Base-by-base conservation (phyloP, 768 basidiomycete species). In the Lentinus tigrinus region DNA sequence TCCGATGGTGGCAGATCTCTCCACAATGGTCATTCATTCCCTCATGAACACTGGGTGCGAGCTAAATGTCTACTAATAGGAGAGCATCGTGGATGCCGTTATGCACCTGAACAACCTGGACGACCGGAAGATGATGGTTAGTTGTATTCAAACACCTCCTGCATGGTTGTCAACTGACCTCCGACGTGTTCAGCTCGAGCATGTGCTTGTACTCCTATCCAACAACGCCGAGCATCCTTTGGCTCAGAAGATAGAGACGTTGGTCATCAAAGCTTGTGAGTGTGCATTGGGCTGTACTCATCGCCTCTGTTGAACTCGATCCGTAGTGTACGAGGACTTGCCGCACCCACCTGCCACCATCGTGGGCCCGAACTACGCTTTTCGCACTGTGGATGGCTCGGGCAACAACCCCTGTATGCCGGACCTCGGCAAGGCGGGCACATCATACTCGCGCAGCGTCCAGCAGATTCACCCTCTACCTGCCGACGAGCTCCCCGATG, bases 381-480 rank as follows among this genome's bases (percentile, higher is more conserved):
- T 81, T 77, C 84, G 93, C 34, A 69, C 80, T 0, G 87, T 90
- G 3, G 93, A 95, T 70, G 93, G 93, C 7, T 83, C 85, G 3
- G 72, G 74, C 68, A 95, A 95, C 73, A 95, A 93, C 65, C 76
- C 85, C 44, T 76, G 79, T 53, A 68, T 77, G 37, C 91, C 92
- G 2, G 76, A 85, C 57, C 70, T 95, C 73, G 93, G 93, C 46
- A 87, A 85, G 75, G 89, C 92, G 2, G 83, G 85, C 5, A 85
- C 80, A 13, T 87, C 92, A 0, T 94, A 94, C 68, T 80, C 90
- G n/a, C 84, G 92, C 23, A 92, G 88, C 46, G 93, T 93, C 23
- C 88, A 90, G 63, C 86, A 89, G 67, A 69, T 55, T 1, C 79
- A 87, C 58, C 81, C 88, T 2, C 74, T 91, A 3, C 87, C 91